Evolutionary conservation across 345 rosid species (phyloP).

Genomic region (Turnera subulata): DNA sequence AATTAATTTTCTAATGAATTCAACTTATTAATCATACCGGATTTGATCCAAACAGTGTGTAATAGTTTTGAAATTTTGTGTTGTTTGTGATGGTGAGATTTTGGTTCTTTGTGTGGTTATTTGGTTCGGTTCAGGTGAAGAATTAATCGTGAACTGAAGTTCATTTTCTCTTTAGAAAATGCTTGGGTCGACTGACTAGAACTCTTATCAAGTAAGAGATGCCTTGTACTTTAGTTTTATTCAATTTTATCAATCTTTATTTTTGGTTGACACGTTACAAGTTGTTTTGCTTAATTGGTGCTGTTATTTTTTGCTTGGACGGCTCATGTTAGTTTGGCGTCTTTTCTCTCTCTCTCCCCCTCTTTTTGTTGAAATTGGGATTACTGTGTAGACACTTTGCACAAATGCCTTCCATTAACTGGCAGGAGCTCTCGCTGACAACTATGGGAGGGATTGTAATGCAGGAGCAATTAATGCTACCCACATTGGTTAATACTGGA

Average conservation of each 20-base stretch:
- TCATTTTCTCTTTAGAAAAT: conserved; percentile 64
- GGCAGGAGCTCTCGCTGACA: conserved; percentile 93
- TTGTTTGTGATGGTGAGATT: not conserved
- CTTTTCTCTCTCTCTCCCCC: no score
- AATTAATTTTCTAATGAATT: no score
- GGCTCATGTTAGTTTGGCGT: no score
- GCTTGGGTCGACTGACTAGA: conserved; percentile 54
- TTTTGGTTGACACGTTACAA: not conserved
- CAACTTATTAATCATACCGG: no score
- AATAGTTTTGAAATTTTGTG: no score
- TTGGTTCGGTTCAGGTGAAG: conserved; percentile 48
- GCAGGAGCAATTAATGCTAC: no score
- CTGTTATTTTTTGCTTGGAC: no score
- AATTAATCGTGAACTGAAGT: conserved; percentile 48
- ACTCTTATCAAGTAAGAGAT: conserved; percentile 41
- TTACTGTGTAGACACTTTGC: conserved; percentile 43
- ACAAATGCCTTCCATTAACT: conserved; percentile 82
- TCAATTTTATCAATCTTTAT: not conserved
- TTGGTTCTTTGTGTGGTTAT: not conserved
- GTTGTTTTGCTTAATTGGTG: no score
- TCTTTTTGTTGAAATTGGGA: conserved; percentile 3
- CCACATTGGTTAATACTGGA: no score
- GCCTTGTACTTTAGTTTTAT: not conserved
- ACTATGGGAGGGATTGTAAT: no score
- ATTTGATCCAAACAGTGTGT: no score